Base-by-base conservation (phyloP, 2,329 filamentous ascomycete species). In the Zalaria sp. region DNA sequence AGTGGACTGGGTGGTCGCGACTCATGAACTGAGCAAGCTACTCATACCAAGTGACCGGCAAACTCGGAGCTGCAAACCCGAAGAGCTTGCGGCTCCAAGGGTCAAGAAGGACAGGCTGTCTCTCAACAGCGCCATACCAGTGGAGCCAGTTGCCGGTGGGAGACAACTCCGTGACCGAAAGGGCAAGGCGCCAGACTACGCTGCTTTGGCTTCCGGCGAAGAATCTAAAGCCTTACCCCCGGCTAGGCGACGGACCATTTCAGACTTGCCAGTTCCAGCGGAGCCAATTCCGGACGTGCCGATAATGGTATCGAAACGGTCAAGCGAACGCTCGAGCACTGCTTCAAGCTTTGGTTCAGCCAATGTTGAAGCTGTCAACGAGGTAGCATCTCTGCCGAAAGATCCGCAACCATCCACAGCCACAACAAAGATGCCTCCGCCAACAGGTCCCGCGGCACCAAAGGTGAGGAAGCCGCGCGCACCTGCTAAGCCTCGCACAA, bases 1-100 rank as follows among this genome's bases (percentile, higher is more conserved):
- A 36, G 81, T 96, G 0, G 73, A 83, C 35, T 96, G 89, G 91
- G 75, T 80, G 0, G 73, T 81, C 27, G 87, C 88, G n/a, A 75
- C 84, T 0, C 75, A 85, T 51, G 87, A 93, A 56, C 65, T 96
- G 8, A 83, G 79, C 53, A 87, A 84, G 56, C 60, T 93, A 4
- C 72, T 96, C 25, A 82, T 95, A 43, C 91, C 89, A 0, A 69
- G 68, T 0, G 72, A 81, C 49, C 75, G 87, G 3, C 77, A 86
- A 51, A 87, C 82, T 0, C 71, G 71, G 40, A 94, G 87, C 61
- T 85, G 74, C 60, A 81, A 69, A 28, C 72, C 79, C 5, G 83
- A 93, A 50, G 87, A 95, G 37, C 69, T 96, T 5, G 73, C 41
- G 63, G 78, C 50, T 63, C 69, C 47, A 65, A 81, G 52, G 67